phyloP scores from a whole-genome alignment of 1,284 basidiomycete genomes.

The Trichosporon inkin region DNA sequence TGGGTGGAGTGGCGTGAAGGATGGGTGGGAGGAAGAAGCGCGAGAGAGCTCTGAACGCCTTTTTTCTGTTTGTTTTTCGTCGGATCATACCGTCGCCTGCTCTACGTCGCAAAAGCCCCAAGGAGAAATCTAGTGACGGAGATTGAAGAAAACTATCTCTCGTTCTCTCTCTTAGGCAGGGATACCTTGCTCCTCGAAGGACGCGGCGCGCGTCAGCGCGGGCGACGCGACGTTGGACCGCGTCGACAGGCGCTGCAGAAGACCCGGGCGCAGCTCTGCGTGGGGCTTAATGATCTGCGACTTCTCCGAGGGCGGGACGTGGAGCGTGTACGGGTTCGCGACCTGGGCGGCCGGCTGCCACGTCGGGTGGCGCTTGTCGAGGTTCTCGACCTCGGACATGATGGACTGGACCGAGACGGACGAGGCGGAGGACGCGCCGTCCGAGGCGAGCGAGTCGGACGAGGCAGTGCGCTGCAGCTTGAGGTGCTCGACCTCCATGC shows the following conservation, averaged over 20 bases:
- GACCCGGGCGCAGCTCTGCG: conserved; percentile 44
- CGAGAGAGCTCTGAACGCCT: too few relatives aligned
- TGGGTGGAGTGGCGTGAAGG: too few relatives aligned
- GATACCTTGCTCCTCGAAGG: conserved; percentile 12
- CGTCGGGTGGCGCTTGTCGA: conserved; percentile 24
- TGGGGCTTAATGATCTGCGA: conserved; percentile 39
- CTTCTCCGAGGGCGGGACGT: conserved; percentile 48
- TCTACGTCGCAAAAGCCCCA: too few relatives aligned
- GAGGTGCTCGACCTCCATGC: conserved; percentile 61
- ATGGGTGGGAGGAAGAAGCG: too few relatives aligned
- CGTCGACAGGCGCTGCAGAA: conserved; percentile 23
- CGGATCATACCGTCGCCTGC: too few relatives aligned
- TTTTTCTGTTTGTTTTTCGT: too few relatives aligned
- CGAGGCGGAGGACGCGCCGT: conserved; percentile 36
- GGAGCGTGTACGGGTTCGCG: conserved; percentile 33
- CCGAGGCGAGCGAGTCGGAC: conserved; percentile 23
- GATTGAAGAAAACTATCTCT: too few relatives aligned
- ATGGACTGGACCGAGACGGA: conserved; percentile 37
- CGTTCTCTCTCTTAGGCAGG: neutral
- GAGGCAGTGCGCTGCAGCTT: conserved; percentile 31
- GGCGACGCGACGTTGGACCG: conserved; percentile 14
- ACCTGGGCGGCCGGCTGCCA: conserved; percentile 45
- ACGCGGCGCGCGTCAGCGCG: conserved; percentile 13
- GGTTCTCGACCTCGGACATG: conserved; percentile 24
- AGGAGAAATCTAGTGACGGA: too few relatives aligned